phyloP scores from a whole-genome alignment of 2,329 filamentous ascomycete genomes.

The Sarocladium kiliense region DNA sequence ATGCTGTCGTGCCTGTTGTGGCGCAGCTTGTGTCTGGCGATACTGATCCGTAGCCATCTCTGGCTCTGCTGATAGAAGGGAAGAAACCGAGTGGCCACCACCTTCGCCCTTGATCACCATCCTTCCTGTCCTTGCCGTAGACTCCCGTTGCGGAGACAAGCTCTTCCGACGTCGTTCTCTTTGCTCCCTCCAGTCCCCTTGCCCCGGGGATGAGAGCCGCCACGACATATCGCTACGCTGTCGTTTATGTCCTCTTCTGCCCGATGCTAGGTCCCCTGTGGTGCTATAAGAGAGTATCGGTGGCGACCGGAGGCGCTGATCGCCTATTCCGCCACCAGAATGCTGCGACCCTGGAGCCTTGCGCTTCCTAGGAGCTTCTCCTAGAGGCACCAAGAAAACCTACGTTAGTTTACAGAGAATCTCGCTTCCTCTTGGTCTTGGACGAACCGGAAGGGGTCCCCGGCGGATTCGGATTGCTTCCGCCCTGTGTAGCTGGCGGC shows the following conservation, averaged over 20 bases:
- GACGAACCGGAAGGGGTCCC: constrained; percentile 71
- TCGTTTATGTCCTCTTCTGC: constrained; percentile 26
- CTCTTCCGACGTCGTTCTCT: constrained; percentile 15
- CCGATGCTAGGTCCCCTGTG: constrained; percentile 16
- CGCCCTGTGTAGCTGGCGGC: constrained; percentile 64
- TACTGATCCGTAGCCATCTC: constrained; percentile 6
- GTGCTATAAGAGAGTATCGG: constrained; percentile 22
- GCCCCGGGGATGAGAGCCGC: constrained; percentile 21
- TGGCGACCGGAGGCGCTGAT: constrained; percentile 23
- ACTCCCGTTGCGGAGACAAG: constrained; percentile 4
- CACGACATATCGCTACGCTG: constrained; percentile 33
- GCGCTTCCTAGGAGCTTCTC: constrained; percentile 78
- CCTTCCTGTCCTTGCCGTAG: not conserved
- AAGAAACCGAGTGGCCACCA: constrained; percentile 28
- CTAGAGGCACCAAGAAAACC: constrained; percentile 39
- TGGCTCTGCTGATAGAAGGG: constrained; percentile 17
- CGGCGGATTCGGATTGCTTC: constrained; percentile 56
- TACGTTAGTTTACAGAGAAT: constrained; percentile 35
- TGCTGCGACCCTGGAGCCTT: constrained; percentile 56
- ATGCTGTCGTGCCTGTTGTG: not conserved
- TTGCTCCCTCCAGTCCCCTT: constrained; percentile 17
- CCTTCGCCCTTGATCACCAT: constrained; percentile 16
- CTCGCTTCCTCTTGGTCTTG: constrained; percentile 45
- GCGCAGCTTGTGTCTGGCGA: not conserved
- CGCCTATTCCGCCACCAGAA: constrained; percentile 10